Evolutionary conservation across 768 basidiomycete genomes (phyloP).

Genomic region (Solioccasus polychromus): DNA sequence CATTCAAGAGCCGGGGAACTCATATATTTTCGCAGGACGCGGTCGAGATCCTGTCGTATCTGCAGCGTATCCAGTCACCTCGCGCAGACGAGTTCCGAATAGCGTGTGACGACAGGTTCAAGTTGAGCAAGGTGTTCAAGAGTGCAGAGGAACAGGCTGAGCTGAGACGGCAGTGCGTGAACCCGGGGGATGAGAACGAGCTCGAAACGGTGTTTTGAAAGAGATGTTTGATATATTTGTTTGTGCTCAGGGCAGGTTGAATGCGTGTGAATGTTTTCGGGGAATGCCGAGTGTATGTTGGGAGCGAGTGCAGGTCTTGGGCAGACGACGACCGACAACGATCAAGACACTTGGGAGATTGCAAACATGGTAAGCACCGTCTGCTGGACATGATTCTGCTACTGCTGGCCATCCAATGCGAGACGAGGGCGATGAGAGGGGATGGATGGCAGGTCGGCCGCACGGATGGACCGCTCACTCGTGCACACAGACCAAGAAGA

Average conservation of each 20-base stretch:
- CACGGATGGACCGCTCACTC: conserved; percentile 12
- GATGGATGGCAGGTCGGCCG: conserved; percentile 6
- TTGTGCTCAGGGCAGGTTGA: conserved; percentile 27
- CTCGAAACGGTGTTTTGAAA: conserved; percentile 25
- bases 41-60: conserved; percentile 43
- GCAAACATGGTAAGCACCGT: conserved; percentile 30
- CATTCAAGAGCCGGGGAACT: no score
- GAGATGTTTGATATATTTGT: neutral
- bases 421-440: neutral
- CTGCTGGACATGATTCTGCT: neutral
- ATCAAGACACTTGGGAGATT: conserved; percentile 18
- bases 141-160: conserved; percentile 45
- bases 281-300: conserved; percentile 16
- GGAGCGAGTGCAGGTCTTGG: conserved; percentile 1
- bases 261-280: conserved; percentile 23
- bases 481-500: conserved; percentile 83
- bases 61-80: conserved; percentile 48
- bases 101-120: conserved; percentile 52
- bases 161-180: conserved; percentile 31
- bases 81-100: conserved; percentile 61
- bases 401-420: conserved; percentile 2
- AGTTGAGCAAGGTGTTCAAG: conserved; percentile 67
- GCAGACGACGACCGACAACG: conserved; percentile 17
- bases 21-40: conserved; percentile 46
- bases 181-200: conserved; percentile 19